phyloP scores from a whole-genome alignment of 2,329 filamentous ascomycete genomes.

The Trichoderma oligosporum region DNA sequence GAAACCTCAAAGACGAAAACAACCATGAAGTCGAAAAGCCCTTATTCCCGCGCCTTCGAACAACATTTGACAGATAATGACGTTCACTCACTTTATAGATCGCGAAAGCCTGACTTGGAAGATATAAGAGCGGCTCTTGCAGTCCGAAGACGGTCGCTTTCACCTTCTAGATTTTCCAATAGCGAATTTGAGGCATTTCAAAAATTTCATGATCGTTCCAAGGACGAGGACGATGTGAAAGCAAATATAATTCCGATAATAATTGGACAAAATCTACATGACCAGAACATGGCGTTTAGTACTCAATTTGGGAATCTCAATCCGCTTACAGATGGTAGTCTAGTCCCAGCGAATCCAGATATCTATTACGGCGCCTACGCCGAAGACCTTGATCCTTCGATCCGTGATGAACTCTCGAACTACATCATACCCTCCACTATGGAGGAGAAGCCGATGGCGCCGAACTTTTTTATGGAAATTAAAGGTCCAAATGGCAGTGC shows the following conservation, averaged over 20 bases:
- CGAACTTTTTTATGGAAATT: slow-evolving; percentile 42
- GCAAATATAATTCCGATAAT: background rate
- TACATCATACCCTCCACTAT: slow-evolving; percentile 35
- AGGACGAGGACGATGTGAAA: background rate
- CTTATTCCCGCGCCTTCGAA: too few species aligned
- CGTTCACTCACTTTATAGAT: too few species aligned
- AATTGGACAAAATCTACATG: background rate
- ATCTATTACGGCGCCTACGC: slow-evolving; percentile 33
- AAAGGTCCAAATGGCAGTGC: slow-evolving; percentile 35
- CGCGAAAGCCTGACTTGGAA: too few species aligned
- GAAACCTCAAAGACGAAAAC: too few species aligned
- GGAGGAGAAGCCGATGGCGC: slow-evolving; percentile 29
- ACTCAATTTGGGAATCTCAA: slow-evolving; percentile 35
- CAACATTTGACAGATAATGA: too few species aligned
- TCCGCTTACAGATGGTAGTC: slow-evolving; percentile 34
- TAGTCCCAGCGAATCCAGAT: slow-evolving; percentile 33
- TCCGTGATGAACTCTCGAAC: slow-evolving; percentile 27
- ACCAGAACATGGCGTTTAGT: background rate
- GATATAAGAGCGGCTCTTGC: background rate
- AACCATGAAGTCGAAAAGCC: too few species aligned
- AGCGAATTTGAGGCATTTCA: background rate
- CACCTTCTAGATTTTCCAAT: background rate
- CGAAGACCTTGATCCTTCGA: slow-evolving; percentile 27
- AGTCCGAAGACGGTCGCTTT: background rate
- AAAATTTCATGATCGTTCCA: background rate